Base-by-base conservation (phyloP, 257 asterid genomes). In the Rubia yunnanensis region DNA sequence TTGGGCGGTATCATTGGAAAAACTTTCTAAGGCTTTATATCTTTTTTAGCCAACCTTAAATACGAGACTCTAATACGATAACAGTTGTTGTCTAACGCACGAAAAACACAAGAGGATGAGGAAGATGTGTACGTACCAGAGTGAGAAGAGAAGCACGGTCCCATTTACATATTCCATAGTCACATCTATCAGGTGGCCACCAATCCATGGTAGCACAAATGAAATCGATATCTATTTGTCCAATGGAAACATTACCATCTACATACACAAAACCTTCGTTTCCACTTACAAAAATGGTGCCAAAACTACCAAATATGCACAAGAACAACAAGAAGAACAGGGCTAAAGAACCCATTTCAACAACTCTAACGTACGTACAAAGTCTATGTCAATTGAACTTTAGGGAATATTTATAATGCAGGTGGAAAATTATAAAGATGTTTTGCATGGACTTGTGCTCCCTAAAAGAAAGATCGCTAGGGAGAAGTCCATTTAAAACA, bases 151-250 rank as follows among this genome's bases (percentile, higher is more conserved):
- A 86, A 84, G 96, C 81, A 53, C 79, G 83, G 60, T 75, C 96
- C 98, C 98, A 91, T 73, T 83, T 71, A 68, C 98, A 91, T 56
- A 84, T 78, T n/a, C 94, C 96, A 72, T 86, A 84, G 65, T 91
- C 90, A 70, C 98, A 91, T 65, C 85, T 80, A 69, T 84, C 88
- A 38, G 95, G 85, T 13, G 98, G 98, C 96, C 96, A 91, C 96
- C 98, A 91, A 63, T 91, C 98, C 82, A 86, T 53, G 7, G 98
- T 91, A 20, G 95, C 96, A 70, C 98, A 91, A 27, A 91, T 77
- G 70, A 84, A 88, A 77, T 84, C 75, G 27, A 56, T 81, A 57
- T 86, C 92, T 57, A 81, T 88, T 70, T 36, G 72, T 59, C 89
- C 96, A 61, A 85, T 77, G 71, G 79, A 48, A 28, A 41, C 57